Evolutionary conservation across 352 stramenopile genomes (phyloP), one percentile per base, ranked within the genome.

Genomic region (Pythium rhizo-oryzae): DNA sequence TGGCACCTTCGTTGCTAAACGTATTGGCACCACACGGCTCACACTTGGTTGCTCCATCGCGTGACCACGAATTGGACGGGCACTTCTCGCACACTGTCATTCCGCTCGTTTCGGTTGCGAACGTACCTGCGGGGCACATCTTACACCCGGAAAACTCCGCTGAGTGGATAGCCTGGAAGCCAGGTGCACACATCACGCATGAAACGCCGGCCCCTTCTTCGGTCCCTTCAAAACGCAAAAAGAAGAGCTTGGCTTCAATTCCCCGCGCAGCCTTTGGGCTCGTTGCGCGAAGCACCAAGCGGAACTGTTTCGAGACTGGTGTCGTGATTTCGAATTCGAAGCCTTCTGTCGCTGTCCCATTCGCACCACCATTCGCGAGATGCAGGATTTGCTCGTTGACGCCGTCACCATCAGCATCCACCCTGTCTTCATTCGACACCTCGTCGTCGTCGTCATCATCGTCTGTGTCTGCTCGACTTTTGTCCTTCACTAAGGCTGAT

Each of bases 21-120:
- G 85, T 92, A 54, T 92, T 92, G n/a, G 55, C 56, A 13, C 85
- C 85, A 69, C 85, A 93, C 5, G 76, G 57, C 55, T 64, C 81
- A 39, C 85, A 93, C 49, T 75, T 65, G 1, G 65, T 75, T 6
- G 79, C 70, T n/a, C 85, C 84, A 33, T 75, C 66, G 8, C 71
- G 67, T 3, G 83, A 92, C 63, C 84, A 89, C 13, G 82, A 89
- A 56, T 92, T 91, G 0, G 67, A 68, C 13, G 83, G 80, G 18
- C 85, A 93, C 33, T 78, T 65, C 21, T 71, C 63, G 50, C 85
- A 93, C 25, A 76, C 71, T 9, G 78, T 70, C 16, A 87, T 75
- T 7, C 76, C 78, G 44, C 77, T 79, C 1, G 37, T 64, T 13
- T 56, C 37, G 21, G 79, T 54, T 0, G 72, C 68, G 28, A 80